A percentile compares a stretch with the other conserved stretches of the same genome.
Conservation (phyloP, 176 grass and related monocot genomes). For the Phoenix dactylifera region DNA sequence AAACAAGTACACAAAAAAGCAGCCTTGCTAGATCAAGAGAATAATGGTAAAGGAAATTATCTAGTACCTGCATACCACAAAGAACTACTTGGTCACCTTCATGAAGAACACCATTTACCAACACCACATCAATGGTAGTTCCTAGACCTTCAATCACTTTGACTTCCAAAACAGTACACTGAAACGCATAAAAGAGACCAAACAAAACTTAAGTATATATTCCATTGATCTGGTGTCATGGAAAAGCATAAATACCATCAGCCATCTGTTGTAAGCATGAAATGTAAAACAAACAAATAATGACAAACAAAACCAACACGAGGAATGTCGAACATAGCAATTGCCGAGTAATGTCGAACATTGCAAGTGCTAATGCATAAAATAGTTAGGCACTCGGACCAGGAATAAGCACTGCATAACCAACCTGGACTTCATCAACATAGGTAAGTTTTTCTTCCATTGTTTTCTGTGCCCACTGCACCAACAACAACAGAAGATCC, state of each 20-base stretch:
- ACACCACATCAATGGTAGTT: conserved; percentile 83
- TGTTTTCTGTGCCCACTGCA: conserved; percentile 90
- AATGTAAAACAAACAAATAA: not conserved
- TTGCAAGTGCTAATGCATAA: no score
- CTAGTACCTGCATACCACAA: conserved; percentile 82
- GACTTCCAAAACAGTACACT: conserved; percentile 95
- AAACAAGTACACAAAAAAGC: conserved; percentile 9
- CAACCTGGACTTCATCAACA: conserved; percentile 90
- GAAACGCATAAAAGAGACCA: conserved; percentile 24
- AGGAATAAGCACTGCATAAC: not conserved
- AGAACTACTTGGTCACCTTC: conserved; percentile 95
- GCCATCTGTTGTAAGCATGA: no score
- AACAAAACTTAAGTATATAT: not conserved
- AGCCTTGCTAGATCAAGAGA: not conserved
- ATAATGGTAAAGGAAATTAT: no score
- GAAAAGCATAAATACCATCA: no score
- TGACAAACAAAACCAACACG: no score
- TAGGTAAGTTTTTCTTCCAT: conserved; percentile 93
- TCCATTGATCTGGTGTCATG: no score
- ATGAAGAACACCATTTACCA: conserved; percentile 79
- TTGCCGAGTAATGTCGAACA: no score
- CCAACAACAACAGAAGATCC: conserved; percentile 78
- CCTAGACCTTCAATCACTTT: conserved; percentile 91
- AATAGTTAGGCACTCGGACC: no score
- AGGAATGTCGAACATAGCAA: no score